A percentile compares a stretch with the other conserved stretches of the same genome.
phyloP scores from a whole-genome alignment of 371 early-diverging fungal species.

The Dichotomocladium elegans region DNA sequence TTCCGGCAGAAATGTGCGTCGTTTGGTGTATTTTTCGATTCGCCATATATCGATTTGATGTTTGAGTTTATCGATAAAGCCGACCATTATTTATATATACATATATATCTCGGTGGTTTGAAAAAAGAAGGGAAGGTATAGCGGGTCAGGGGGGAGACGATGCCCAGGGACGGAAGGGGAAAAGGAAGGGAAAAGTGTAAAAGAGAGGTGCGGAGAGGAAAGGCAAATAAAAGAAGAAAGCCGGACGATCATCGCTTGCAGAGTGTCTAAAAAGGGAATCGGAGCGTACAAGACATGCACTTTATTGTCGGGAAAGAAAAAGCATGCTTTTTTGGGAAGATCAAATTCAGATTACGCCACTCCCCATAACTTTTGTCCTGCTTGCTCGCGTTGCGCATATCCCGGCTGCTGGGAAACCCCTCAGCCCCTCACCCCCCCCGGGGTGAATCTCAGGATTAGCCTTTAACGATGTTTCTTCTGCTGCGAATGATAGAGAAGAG shows the following conservation, averaged over 20 bases:
- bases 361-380: no score
- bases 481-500: no score
- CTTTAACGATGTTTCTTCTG: no score
- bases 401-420: no score
- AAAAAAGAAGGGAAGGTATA: background rate
- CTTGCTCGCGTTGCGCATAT: no score
- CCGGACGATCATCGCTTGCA: no score
- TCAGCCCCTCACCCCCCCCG: no score
- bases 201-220: background rate
- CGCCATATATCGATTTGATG: constrained; percentile 61
- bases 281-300: no score
- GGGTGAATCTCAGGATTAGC: no score
- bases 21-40: constrained; percentile 62
- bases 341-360: no score
- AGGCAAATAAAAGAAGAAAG: background rate
- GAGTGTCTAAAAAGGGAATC: no score
- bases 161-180: background rate
- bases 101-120: background rate
- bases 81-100: constrained; percentile 30
- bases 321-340: background rate
- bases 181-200: constrained; percentile 3
- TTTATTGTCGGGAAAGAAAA: background rate
- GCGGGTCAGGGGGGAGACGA: background rate
- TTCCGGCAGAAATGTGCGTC: constrained; percentile 57
- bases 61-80: constrained; percentile 57